Conservation (phyloP, 2,329 filamentous ascomycete species). For the Erysiphe pulchra region DNA sequence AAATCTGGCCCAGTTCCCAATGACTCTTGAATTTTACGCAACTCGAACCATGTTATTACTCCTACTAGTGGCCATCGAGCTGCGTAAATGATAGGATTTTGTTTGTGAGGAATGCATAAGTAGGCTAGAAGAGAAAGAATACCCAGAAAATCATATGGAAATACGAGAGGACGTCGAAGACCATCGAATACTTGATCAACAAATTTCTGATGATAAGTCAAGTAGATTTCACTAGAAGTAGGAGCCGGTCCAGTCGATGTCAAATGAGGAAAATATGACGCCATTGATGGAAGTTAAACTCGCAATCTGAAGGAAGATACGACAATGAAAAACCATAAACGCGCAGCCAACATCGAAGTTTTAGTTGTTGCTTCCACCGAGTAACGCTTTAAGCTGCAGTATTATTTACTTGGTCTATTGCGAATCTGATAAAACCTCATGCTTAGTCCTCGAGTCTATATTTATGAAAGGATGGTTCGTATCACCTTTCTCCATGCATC, state of each 20-base stretch:
- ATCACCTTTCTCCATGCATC: too few relatives aligned
- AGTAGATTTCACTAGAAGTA: constrained; percentile 6
- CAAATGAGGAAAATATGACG: constrained; percentile 6
- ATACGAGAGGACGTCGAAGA: constrained; percentile 21
- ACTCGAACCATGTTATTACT: constrained; percentile 19
- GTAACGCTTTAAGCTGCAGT: too few relatives aligned
- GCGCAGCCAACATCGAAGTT: too few relatives aligned
- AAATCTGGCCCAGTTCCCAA: constrained; percentile 25
- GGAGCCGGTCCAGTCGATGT: constrained; percentile 5
- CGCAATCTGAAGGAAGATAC: too few relatives aligned
- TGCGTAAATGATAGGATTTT: constrained; percentile 23
- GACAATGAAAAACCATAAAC: too few relatives aligned
- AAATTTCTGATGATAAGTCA: constrained; percentile 16
- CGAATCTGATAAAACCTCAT: too few relatives aligned
- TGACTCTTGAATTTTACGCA: constrained; percentile 16
- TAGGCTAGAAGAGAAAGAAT: constrained; percentile 24
- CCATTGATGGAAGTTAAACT: constrained; percentile 1
- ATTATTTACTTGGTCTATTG: too few relatives aligned
- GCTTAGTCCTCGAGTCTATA: too few relatives aligned
- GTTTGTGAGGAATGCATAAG: constrained; percentile 26
- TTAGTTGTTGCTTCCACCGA: too few relatives aligned
- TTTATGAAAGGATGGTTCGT: too few relatives aligned
- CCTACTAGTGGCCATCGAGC: constrained; percentile 24
- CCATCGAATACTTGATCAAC: constrained; percentile 16
- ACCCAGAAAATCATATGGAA: constrained; percentile 25